A percentile compares a stretch with the other conserved stretches of the same genome.
These are phyloP conservation scores for Leccinum arenicola DNA, from an alignment of 768 basidiomycete genomes.

Conservation along the genomic window DNA sequence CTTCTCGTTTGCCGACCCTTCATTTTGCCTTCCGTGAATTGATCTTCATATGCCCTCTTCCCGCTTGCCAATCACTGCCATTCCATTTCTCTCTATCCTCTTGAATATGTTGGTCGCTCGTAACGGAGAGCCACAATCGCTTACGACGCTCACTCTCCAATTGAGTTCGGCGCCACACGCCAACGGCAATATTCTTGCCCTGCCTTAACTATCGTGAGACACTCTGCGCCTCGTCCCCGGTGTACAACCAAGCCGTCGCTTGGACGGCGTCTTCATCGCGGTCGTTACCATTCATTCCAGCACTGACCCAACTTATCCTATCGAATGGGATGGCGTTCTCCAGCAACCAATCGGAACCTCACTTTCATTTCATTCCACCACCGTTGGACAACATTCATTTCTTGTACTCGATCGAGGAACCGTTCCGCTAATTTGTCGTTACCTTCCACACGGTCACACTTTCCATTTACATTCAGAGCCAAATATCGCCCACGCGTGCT, in stretches of 20 bases:
- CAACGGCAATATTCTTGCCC: constrained; percentile 6
- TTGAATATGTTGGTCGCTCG: neutral
- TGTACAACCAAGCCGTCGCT: neutral
- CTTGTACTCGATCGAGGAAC: neutral
- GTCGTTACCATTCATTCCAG: constrained; percentile 6
- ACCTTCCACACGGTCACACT: neutral
- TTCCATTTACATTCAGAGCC: constrained; percentile 5
- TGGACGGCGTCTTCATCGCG: neutral
- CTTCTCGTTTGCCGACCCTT: constrained; percentile 8
- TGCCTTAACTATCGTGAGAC: constrained; percentile 7
- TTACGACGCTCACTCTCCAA: neutral
- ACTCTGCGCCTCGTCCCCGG: neutral
- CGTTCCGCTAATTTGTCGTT: neutral
- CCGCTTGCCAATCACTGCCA: neutral
- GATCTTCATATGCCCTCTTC: neutral
- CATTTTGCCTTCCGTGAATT: neutral
- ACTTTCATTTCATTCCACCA: constrained; percentile 4
- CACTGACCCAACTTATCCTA: neutral
- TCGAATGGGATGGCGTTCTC: neutral
- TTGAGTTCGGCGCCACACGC: constrained; percentile 7
- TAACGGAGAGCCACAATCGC: neutral
- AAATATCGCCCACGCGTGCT: neutral
- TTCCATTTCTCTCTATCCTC: constrained; percentile 11
- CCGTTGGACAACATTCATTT: neutral
- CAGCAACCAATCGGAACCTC: neutral